Evolutionary conservation across 148 eudicot genomes (phyloP).

Genomic region (Persicaria tinctoria): DNA sequence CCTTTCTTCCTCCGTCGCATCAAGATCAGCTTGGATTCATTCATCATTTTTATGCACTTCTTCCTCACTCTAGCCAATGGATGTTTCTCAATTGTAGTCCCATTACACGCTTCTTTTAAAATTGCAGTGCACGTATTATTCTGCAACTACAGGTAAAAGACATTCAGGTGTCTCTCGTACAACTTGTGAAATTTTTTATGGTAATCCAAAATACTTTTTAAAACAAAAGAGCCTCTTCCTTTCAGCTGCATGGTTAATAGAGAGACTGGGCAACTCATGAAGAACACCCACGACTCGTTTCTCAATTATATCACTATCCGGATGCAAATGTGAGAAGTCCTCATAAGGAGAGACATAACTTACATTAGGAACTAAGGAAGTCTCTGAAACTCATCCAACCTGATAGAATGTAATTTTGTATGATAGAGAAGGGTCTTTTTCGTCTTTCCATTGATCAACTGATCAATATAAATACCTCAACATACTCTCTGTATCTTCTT

Average conservation of each 20-base stretch:
- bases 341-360: conserved; percentile 67
- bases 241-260: conserved; percentile 68
- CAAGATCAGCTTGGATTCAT: conserved; percentile 30
- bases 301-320: conserved; percentile 59
- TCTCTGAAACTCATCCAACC: conserved; percentile 63
- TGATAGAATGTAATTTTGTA: conserved; percentile 16
- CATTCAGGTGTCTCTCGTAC: conserved; percentile 68
- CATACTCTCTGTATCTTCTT: no score
- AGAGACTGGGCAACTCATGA: conserved; percentile 66
- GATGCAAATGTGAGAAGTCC: conserved; percentile 34
- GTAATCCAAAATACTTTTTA: conserved; percentile 51
- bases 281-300: conserved; percentile 70
- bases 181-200: conserved; percentile 76
- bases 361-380: conserved; percentile 22
- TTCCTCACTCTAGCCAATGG: conserved; percentile 23
- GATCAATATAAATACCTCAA: no score
- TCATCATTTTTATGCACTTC: conserved; percentile 53
- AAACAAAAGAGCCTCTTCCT: conserved; percentile 60
- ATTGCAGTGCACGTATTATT: conserved; percentile 76
- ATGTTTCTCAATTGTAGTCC: background rate
- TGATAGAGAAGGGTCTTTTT: no score
- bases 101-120: conserved; percentile 61
- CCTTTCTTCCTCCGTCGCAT: no score
- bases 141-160: conserved; percentile 71
- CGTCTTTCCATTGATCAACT: no score